phyloP scores from a whole-genome alignment of 257 asterid genomes.

The Penstemon davidsonii region DNA sequence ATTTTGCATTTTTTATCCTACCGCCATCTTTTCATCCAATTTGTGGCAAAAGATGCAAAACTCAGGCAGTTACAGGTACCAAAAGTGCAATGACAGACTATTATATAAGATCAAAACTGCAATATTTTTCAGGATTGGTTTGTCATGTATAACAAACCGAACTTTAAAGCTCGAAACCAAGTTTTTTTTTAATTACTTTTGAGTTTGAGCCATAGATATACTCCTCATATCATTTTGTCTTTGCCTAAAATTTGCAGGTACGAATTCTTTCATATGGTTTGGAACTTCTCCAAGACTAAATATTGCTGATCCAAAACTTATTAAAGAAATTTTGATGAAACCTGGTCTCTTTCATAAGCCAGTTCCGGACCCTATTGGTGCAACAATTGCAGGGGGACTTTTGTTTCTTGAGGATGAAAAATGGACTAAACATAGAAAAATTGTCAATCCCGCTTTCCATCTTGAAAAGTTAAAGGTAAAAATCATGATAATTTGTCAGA shows the following conservation, averaged over 20 bases:
- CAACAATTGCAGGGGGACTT: constrained; percentile 23
- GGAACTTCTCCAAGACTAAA: constrained; percentile 30
- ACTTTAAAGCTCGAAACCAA: too few relatives aligned
- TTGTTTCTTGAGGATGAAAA: constrained; percentile 24
- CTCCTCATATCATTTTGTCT: too few relatives aligned
- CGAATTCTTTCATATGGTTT: constrained; percentile 25
- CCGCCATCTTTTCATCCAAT: too few relatives aligned
- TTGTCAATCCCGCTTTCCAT: constrained; percentile 30
- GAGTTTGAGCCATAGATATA: too few relatives aligned
- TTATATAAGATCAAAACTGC: too few relatives aligned
- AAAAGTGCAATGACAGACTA: too few relatives aligned
- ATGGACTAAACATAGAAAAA: constrained; percentile 33
- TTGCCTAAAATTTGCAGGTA: constrained; percentile 4
- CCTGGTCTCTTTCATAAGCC: constrained; percentile 23
- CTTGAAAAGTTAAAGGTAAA: constrained; percentile 31
- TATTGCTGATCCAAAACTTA: constrained; percentile 23
- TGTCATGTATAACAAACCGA: too few relatives aligned
- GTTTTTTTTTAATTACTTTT: too few relatives aligned
- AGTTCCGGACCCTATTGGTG: constrained; percentile 7
- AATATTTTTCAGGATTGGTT: too few relatives aligned
- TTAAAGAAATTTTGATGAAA: constrained; percentile 29
- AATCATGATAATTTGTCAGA: background rate
- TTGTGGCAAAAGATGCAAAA: too few relatives aligned
- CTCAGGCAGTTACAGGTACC: too few relatives aligned
- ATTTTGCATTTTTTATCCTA: too few relatives aligned